These are phyloP conservation scores for Colletotrichum sp. DNA, from an alignment of 2,329 filamentous ascomycete species.

Conservation along the genomic window DNA sequence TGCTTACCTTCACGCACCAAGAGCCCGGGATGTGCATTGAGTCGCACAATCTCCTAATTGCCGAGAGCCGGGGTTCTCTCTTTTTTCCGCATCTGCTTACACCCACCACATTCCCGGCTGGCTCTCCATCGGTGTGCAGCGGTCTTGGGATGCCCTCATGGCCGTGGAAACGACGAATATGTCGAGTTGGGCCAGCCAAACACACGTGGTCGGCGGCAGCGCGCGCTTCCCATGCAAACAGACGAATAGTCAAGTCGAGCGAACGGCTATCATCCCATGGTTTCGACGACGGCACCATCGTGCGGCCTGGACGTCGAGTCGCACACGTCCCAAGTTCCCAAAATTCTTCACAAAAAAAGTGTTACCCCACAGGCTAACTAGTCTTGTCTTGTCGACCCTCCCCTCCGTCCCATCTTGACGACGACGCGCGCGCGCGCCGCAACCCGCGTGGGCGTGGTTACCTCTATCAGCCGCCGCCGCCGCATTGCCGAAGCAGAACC, in stretches of 20 bases:
- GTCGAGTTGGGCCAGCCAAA: not conserved
- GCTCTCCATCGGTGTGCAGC: not conserved
- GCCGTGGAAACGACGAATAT: not conserved
- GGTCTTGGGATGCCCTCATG: slow-evolving; percentile 9
- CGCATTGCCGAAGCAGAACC: slow-evolving; percentile 14
- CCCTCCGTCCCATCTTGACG: slow-evolving; percentile 12
- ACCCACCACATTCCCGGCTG: not conserved
- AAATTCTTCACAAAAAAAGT: not conserved
- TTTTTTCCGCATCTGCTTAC: not conserved
- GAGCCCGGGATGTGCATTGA: slow-evolving; percentile 9
- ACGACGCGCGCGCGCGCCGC: slow-evolving; percentile 4
- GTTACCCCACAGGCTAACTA: slow-evolving; percentile 18
- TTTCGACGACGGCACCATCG: slow-evolving; percentile 13
- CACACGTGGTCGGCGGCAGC: not conserved
- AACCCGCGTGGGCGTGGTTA: slow-evolving; percentile 2
- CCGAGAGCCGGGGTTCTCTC: not conserved
- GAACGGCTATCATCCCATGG: slow-evolving; percentile 18
- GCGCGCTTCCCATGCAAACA: slow-evolving; percentile 6
- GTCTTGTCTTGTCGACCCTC: slow-evolving; percentile 4
- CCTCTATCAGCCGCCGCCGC: slow-evolving; percentile 7
- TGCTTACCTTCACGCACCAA: not conserved
- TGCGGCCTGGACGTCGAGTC: slow-evolving; percentile 10
- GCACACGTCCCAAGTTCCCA: slow-evolving; percentile 15
- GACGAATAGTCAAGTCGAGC: not conserved
- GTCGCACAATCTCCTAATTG: slow-evolving; percentile 3